Percentiles rank a stretch among this genome's conserved stretches.
Conservation (phyloP, 805 yeast genomes). For the Kazachstania martiniae region DNA sequence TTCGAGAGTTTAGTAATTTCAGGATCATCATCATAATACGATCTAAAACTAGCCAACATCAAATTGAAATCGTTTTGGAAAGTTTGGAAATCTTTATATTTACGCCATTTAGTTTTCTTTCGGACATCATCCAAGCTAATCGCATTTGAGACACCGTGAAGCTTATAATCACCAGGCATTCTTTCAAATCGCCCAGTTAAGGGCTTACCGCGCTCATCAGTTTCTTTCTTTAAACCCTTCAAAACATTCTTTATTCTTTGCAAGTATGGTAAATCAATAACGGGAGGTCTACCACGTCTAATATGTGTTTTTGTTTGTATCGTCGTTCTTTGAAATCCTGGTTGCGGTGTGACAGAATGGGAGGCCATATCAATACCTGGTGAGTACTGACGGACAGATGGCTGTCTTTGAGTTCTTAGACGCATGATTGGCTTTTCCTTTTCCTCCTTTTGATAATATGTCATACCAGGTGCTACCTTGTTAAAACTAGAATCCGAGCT, state of each 20-base stretch:
- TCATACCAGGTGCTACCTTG: too few species aligned
- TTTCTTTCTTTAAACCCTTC: slow-evolving; percentile 68
- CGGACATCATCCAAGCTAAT: slow-evolving; percentile 63
- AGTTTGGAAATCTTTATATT: slow-evolving; percentile 62
- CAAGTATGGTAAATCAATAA: slow-evolving; percentile 45
- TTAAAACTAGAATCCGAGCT: background rate
- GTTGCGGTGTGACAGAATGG: slow-evolving; percentile 2
- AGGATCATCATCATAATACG: slow-evolving; percentile 48
- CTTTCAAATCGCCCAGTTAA: slow-evolving; percentile 65
- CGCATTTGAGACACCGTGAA: slow-evolving; percentile 47
- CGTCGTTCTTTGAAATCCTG: slow-evolving; percentile 5
- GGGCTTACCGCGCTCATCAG: slow-evolving; percentile 37
- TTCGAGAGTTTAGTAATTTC: slow-evolving; percentile 50
- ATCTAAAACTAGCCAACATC: slow-evolving; percentile 64
- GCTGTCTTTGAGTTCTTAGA: slow-evolving; percentile 1
- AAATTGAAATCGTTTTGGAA: slow-evolving; percentile 68
- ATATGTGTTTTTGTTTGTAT: slow-evolving; percentile 21
- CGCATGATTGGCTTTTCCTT: background rate
- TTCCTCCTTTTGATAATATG: too few species aligned
- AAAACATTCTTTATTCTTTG: slow-evolving; percentile 81
- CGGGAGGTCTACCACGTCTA: slow-evolving; percentile 30
- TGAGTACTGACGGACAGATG: background rate
- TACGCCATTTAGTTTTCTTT: slow-evolving; percentile 74
- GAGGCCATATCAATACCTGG: slow-evolving; percentile 1
- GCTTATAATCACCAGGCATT: slow-evolving; percentile 45